Percentiles rank a stretch among this genome's conserved stretches.
Conservation (phyloP, 83 land plant genomes). For the Thuja plicata region DNA sequence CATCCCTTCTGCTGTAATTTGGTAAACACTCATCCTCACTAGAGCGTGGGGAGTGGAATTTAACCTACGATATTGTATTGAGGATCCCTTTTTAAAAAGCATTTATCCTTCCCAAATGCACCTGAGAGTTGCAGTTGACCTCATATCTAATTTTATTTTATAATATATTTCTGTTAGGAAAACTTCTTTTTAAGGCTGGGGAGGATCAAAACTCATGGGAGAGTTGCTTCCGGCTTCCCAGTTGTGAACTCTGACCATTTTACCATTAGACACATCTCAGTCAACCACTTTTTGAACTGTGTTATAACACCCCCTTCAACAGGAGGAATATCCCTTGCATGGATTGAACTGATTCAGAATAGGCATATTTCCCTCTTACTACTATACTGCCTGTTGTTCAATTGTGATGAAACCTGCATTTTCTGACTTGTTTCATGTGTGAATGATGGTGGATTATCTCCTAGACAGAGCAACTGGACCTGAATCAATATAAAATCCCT, state of each 20-base stretch:
- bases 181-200: neutral
- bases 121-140: neutral
- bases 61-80: neutral
- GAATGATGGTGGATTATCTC: neutral
- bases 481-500: neutral
- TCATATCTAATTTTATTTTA: neutral
- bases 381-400: too few relatives aligned
- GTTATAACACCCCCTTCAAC: too few relatives aligned
- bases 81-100: neutral
- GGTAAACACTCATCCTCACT: neutral
- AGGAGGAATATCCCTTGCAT: too few relatives aligned
- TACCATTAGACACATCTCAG: neutral
- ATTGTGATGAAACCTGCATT: neutral
- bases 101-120: too few relatives aligned
- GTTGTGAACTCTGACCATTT: neutral
- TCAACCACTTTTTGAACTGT: neutral
- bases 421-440: neutral
- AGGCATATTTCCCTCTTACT: too few relatives aligned
- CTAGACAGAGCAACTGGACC: neutral
- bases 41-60: too few relatives aligned
- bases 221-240: too few relatives aligned
- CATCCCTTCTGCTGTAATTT: neutral
- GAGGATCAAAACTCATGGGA: neutral
- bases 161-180: too few relatives aligned
- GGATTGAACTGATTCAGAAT: too few relatives aligned